Conservation (phyloP, 2,329 filamentous ascomycete species). For the Ampelomyces quisqualis region DNA sequence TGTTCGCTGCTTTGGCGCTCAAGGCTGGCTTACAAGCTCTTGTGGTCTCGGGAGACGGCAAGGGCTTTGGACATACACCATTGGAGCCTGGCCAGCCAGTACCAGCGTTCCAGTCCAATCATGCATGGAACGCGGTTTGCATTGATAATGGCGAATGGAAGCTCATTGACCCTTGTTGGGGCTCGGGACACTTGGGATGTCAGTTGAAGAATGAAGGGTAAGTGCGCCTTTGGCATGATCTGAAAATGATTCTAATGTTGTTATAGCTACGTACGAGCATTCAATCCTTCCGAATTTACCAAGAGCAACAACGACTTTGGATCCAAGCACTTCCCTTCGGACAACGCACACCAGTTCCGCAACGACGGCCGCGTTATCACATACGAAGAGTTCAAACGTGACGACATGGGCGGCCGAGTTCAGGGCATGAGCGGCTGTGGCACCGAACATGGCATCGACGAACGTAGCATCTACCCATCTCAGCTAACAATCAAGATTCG, state of each 20-base stretch:
- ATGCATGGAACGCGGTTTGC: constrained; percentile 91
- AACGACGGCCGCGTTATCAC: constrained; percentile 65
- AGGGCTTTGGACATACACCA: constrained; percentile 73
- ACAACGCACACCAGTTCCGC: constrained; percentile 70
- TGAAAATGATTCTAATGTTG: constrained; percentile 1
- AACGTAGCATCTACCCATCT: constrained; percentile 62
- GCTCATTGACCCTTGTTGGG: constrained; percentile 89
- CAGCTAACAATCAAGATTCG: constrained; percentile 62
- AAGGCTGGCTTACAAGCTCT: constrained; percentile 77
- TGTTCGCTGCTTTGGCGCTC: constrained; percentile 76
- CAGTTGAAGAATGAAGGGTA: constrained; percentile 51
- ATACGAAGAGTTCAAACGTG: constrained; percentile 82
- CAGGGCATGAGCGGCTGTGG: constrained; percentile 51
- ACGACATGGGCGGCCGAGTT: constrained; percentile 51
- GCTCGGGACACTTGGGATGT: constrained; percentile 67
- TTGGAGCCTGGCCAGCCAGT: constrained; percentile 64
- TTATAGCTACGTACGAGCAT: constrained; percentile 62
- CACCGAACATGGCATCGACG: constrained; percentile 54
- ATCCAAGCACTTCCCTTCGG: constrained; percentile 71
- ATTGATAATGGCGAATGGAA: constrained; percentile 91
- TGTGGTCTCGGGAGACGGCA: constrained; percentile 76
- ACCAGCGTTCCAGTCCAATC: constrained; percentile 64
- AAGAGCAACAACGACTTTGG: constrained; percentile 79
- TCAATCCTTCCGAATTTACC: constrained; percentile 60
- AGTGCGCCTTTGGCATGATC: constrained; percentile 38